phyloP scores from a whole-genome alignment of 2,329 filamentous ascomycete genomes.

The Sclerotinia trifoliorum region DNA sequence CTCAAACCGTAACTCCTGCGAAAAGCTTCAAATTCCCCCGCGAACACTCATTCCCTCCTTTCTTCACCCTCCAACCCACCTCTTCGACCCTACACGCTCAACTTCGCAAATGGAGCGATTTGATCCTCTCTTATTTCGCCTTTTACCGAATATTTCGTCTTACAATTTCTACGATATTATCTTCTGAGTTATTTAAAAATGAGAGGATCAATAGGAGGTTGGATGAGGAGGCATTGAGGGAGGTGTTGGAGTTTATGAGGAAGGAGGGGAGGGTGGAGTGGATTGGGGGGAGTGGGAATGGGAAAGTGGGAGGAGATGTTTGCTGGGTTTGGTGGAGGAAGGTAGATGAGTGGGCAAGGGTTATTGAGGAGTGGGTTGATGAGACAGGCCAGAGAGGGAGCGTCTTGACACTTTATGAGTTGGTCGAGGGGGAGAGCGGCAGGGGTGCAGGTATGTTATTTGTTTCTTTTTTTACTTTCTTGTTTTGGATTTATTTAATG shows the following conservation, averaged over 20 bases:
- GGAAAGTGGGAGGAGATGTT: constrained; percentile 47
- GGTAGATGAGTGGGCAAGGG: constrained; percentile 84
- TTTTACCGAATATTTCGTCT: constrained; percentile 76
- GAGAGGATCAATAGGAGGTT: constrained; percentile 53
- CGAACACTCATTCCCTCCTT: constrained; percentile 75
- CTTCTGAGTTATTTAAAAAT: constrained; percentile 60
- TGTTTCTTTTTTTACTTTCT: background rate
- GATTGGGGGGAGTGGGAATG: constrained; percentile 61
- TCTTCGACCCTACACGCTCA: constrained; percentile 71
- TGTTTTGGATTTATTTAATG: background rate
- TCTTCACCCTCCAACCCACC: constrained; percentile 81
- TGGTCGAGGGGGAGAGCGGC: constrained; percentile 82
- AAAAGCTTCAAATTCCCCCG: constrained; percentile 55
- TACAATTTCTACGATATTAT: constrained; percentile 59
- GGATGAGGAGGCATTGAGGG: constrained; percentile 51
- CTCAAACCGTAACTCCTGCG: constrained; percentile 1
- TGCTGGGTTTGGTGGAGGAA: constrained; percentile 82
- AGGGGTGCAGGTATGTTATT: constrained; percentile 56
- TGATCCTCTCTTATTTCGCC: constrained; percentile 81
- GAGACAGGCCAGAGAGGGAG: constrained; percentile 83
- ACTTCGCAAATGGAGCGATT: constrained; percentile 78
- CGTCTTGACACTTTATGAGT: constrained; percentile 89
- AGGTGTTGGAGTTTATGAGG: constrained; percentile 59
- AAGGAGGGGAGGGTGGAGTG: constrained; percentile 66
- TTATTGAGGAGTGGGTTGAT: constrained; percentile 51